Percentiles rank a stretch among this genome's conserved stretches.
These are phyloP conservation scores for Daldinia bambusicola DNA, from an alignment of 495 filamentous ascomycete genomes.

Conservation along the genomic window DNA sequence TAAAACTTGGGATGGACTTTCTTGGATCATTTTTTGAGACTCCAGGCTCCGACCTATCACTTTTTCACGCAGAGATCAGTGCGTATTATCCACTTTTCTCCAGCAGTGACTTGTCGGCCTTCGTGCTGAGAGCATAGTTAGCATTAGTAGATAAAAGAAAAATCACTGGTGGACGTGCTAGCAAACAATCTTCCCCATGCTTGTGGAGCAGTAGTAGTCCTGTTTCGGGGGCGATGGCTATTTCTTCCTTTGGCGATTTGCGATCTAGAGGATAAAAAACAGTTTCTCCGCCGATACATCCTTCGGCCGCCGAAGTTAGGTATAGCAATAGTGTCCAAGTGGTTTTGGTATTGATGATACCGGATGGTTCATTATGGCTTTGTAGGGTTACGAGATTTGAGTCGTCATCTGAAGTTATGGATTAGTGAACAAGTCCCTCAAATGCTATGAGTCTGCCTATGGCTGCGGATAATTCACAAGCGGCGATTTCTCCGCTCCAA, in stretches of 20 bases:
- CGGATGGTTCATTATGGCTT: slow-evolving; percentile 82
- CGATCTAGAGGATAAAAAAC: slow-evolving; percentile 86
- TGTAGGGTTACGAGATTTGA: slow-evolving; percentile 38
- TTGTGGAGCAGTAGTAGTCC: slow-evolving; percentile 88
- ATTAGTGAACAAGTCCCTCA: slow-evolving; percentile 27
- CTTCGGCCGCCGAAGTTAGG: slow-evolving; percentile 73
- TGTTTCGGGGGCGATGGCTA: slow-evolving; percentile 76
- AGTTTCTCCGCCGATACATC: slow-evolving; percentile 84
- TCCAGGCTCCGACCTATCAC: neutral
- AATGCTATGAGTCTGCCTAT: neutral
- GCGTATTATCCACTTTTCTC: slow-evolving; percentile 93
- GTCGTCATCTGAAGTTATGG: slow-evolving; percentile 40
- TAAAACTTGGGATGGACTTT: neutral
- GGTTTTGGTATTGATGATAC: slow-evolving; percentile 74
- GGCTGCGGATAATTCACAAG: neutral
- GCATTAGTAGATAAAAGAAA: neutral
- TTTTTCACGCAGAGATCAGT: slow-evolving; percentile 82
- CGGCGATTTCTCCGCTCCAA: neutral
- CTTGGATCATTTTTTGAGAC: slow-evolving; percentile 37
- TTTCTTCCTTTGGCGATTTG: slow-evolving; percentile 64
- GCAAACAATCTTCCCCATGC: slow-evolving; percentile 87
- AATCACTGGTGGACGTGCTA: slow-evolving; percentile 54
- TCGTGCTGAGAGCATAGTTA: slow-evolving; percentile 67
- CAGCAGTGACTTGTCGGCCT: slow-evolving; percentile 77
- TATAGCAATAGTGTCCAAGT: slow-evolving; percentile 96